Evolutionary conservation across 2,329 filamentous ascomycete genomes (phyloP).

Genomic region (Stachybotrys echinatus): DNA sequence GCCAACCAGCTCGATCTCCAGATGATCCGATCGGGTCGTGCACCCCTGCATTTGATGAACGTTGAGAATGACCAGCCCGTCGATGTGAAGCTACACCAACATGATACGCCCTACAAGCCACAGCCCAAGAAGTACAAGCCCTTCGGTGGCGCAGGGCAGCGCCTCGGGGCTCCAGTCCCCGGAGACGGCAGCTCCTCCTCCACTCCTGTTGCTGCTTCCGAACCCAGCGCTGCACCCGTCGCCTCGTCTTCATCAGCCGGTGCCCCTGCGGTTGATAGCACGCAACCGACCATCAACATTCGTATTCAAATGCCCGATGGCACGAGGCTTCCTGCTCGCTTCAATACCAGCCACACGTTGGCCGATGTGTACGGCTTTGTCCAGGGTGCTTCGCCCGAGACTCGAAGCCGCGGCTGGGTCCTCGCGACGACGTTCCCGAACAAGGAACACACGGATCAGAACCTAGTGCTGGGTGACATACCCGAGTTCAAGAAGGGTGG

Average conservation of each 20-base stretch:
- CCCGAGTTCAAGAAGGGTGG: slow-evolving; percentile 62
- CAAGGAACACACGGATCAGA: slow-evolving; percentile 70
- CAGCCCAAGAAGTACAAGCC: slow-evolving; percentile 73
- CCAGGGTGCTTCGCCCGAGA: slow-evolving; percentile 53
- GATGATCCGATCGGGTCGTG: slow-evolving; percentile 72
- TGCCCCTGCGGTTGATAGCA: slow-evolving; percentile 48
- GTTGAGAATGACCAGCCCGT: slow-evolving; percentile 70
- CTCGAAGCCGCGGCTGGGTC: slow-evolving; percentile 59
- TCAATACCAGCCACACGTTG: slow-evolving; percentile 75
- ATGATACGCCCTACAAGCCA: slow-evolving; percentile 63
- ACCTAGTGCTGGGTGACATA: slow-evolving; percentile 52
- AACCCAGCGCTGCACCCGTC: slow-evolving; percentile 23
- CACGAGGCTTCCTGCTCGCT: slow-evolving; percentile 69
- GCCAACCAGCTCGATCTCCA: slow-evolving; percentile 65
- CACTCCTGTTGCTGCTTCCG: slow-evolving; percentile 5
- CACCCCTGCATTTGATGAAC: slow-evolving; percentile 72
- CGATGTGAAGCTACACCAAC: slow-evolving; percentile 73
- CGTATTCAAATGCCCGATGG: slow-evolving; percentile 77
- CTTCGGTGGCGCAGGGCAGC: slow-evolving; percentile 65
- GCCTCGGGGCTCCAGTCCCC: slow-evolving; percentile 73
- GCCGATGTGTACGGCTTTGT: slow-evolving; percentile 75
- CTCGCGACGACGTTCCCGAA: slow-evolving; percentile 79
- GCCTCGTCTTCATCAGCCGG: slow-evolving; percentile 26
- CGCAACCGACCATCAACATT: slow-evolving; percentile 63
- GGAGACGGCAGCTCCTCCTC: slow-evolving; percentile 36